Base-by-base conservation (phyloP, 768 basidiomycete species). In the Mrakia hoshinonis region DNA sequence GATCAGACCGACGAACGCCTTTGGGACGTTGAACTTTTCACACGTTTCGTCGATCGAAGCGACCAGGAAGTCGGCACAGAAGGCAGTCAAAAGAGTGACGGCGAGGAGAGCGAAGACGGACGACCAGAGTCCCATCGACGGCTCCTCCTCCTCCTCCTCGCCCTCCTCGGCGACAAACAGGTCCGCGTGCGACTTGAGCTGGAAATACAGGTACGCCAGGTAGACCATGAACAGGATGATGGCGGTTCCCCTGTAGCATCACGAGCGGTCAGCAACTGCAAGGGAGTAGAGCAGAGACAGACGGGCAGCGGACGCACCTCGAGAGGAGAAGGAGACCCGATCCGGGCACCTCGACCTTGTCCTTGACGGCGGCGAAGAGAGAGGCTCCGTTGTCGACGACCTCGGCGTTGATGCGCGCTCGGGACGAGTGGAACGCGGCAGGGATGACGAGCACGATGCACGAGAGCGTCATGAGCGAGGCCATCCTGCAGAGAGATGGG, bases 371-470 rank as follows among this genome's bases (percentile, higher is more conserved):
- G 13, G 1, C 29, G 52, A 55, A 55, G 5, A 60, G 24, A 1
- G 12, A 38, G 12, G 36, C n/a, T 54, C 67, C 54, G n/a, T 58
- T 68, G 22, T 20, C 22, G 26, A 38, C 12, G 47, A 68, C 49
- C 7, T 39, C 51, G 24, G 52, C 15, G 13, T n/a, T 13, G 52
- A 58, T 11, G 74, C 73, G 74, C 85, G 83, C 75, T 58, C 36
- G 67, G 22, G 69, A 74, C 15, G 71, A 78, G 74, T 77, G 77
- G 79, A 91, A 95, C 3, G 92, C 92, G 48, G 93, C 92, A 39
- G 92, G 92, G 70, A 95, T 90, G 75, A 95, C 87, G 48, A 96
- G 85, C 49, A 91, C 92, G 78, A 92, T 89, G 78, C 88, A 89
- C 3, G 91, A 84, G 70, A 95, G 81, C 4, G 90, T 91, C 89